Percentiles rank a stretch among this genome's conserved stretches.
These are phyloP conservation scores for Solanum dulcamara DNA, from an alignment of 257 asterid genomes.

Conservation along the genomic window DNA sequence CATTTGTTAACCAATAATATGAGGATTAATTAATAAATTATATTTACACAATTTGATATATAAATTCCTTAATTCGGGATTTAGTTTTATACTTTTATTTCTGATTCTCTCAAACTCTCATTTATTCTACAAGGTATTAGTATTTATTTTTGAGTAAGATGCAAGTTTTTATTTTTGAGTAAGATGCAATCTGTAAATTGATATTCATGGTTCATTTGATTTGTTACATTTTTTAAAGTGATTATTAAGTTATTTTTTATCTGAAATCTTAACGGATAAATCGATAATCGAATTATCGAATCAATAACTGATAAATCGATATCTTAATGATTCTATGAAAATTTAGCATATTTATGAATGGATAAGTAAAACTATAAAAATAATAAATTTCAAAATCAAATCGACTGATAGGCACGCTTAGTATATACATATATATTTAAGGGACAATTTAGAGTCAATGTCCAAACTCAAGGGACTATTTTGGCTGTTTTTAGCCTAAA, in stretches of 20 bases:
- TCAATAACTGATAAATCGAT: too few relatives aligned
- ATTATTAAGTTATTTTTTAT: too few relatives aligned
- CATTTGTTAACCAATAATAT: accelerated
- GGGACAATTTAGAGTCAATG: not conserved
- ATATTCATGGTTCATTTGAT: too few relatives aligned
- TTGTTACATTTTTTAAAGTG: not conserved
- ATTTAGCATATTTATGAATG: not conserved
- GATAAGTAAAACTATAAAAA: not conserved
- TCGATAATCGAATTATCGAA: not conserved
- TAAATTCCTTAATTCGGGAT: not conserved
- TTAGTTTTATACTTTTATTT: not conserved
- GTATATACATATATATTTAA: too few relatives aligned
- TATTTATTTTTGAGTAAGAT: not conserved
- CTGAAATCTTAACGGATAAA: not conserved
- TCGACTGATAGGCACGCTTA: not conserved
- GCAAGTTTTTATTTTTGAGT: not conserved
- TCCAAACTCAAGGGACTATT: not conserved
- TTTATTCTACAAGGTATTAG: not conserved
- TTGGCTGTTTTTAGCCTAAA: not conserved
- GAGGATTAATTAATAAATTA: not conserved
- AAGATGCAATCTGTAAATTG: too few relatives aligned
- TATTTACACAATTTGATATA: not conserved
- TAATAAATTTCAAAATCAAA: not conserved
- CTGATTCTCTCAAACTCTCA: not conserved
- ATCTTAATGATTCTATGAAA: not conserved